These are phyloP conservation scores for Psidium guajava DNA, from an alignment of 345 rosid genomes.

Conservation along the genomic window DNA sequence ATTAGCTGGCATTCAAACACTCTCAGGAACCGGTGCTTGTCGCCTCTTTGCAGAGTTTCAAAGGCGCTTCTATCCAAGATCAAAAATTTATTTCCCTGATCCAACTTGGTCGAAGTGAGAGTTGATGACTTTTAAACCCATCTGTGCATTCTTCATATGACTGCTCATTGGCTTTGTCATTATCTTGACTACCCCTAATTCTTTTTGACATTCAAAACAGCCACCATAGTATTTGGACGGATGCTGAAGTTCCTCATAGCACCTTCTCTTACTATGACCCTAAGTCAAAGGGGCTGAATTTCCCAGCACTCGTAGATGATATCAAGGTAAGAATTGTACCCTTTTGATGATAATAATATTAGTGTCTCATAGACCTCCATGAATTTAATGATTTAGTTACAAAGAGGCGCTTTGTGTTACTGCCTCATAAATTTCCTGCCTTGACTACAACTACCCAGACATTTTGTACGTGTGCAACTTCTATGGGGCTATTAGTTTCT, in stretches of 20 bases:
- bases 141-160: not conserved
- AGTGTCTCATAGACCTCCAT: not conserved
- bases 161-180: not conserved
- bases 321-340: slow-evolving; percentile 40
- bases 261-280: slow-evolving; percentile 79
- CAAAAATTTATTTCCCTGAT: slow-evolving; percentile 79
- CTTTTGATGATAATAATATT: not conserved
- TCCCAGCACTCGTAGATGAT: slow-evolving; percentile 78
- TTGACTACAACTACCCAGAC: not conserved
- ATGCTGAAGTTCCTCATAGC: slow-evolving; percentile 78
- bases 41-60: slow-evolving; percentile 90
- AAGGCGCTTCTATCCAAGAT: slow-evolving; percentile 69
- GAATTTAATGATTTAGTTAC: not conserved
- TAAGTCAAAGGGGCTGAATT: slow-evolving; percentile 73
- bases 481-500: not conserved
- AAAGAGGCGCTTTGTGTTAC: not conserved
- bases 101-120: slow-evolving; percentile 98
- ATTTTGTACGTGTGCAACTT: not conserved
- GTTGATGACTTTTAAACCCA: not conserved
- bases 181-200: not conserved
- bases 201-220: slow-evolving; percentile 18
- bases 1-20: slow-evolving; percentile 81
- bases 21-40: slow-evolving; percentile 96
- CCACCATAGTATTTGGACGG: slow-evolving; percentile 97
- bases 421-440: not conserved